phyloP scores from a whole-genome alignment of 306 rosid species.

The Cicer cuneatum region DNA sequence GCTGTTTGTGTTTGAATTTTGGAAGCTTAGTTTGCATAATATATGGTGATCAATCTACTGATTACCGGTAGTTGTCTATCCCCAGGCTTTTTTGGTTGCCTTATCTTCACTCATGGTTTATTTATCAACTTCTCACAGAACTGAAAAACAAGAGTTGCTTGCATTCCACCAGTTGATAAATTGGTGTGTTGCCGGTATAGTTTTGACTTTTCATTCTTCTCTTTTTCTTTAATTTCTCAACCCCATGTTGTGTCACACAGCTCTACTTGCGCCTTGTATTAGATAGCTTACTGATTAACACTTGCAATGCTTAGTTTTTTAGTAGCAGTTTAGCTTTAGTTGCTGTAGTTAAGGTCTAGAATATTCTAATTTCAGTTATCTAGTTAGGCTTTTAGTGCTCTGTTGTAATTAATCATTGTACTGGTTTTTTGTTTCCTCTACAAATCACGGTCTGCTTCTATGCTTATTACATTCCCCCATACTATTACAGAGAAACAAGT shows the following conservation, averaged over 20 bases:
- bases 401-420: background rate
- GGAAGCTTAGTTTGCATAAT: slow-evolving; percentile 38
- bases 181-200: slow-evolving; percentile 81
- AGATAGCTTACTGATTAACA: slow-evolving; percentile 3
- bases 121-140: slow-evolving; percentile 79
- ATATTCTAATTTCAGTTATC: background rate
- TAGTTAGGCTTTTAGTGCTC: background rate
- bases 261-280: background rate
- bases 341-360: background rate
- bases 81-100: slow-evolving; percentile 77
- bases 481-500: too few relatives aligned
- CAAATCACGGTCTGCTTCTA: too few relatives aligned
- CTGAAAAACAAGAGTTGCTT: slow-evolving; percentile 72
- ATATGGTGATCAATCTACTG: slow-evolving; percentile 21
- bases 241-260: background rate
- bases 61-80: slow-evolving; percentile 26
- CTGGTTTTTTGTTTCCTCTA: too few relatives aligned
- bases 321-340: background rate
- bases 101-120: slow-evolving; percentile 82
- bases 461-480: too few relatives aligned
- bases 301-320: background rate
- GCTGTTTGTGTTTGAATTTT: slow-evolving; percentile 32
- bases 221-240: slow-evolving; percentile 9
- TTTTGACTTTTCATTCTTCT: slow-evolving; percentile 43
- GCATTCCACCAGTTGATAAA: slow-evolving; percentile 72